These are phyloP conservation scores for Eucalyptus pauciflora DNA, from an alignment of 345 rosid species.

Conservation along the genomic window DNA sequence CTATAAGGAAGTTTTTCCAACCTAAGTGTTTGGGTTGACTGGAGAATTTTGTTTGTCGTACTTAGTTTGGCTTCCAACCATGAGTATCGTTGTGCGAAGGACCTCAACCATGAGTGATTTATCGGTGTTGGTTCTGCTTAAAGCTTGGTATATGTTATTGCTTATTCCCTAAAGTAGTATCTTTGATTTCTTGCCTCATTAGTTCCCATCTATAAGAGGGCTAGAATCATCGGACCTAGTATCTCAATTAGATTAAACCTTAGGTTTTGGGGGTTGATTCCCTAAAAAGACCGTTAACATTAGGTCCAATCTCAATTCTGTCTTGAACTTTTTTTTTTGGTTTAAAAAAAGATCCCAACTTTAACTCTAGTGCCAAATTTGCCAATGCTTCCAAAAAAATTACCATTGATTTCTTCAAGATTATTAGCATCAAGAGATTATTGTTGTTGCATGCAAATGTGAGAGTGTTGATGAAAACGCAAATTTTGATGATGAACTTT, in stretches of 20 bases:
- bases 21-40: not conserved
- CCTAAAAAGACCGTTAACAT: not conserved
- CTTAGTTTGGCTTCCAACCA: not conserved
- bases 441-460: rapidly evolving
- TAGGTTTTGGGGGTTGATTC: not conserved
- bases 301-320: not conserved
- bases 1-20: not conserved
- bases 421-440: rapidly evolving
- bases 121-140: not conserved
- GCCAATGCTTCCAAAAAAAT: not conserved
- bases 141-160: not conserved
- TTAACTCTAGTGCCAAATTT: not conserved
- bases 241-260: not conserved
- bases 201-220: not conserved
- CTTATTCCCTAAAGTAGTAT: not conserved
- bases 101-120: not conserved
- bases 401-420: not conserved
- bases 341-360: not conserved
- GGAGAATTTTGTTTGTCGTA: rapidly evolving
- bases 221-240: not conserved
- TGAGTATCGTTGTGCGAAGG: not conserved
- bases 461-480: not conserved
- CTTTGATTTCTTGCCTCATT: not conserved
- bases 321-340: not conserved
- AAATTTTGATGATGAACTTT: not conserved